Base-by-base conservation (phyloP, 345 rosid genomes). In the Diplotaxis tenuifolia region DNA sequence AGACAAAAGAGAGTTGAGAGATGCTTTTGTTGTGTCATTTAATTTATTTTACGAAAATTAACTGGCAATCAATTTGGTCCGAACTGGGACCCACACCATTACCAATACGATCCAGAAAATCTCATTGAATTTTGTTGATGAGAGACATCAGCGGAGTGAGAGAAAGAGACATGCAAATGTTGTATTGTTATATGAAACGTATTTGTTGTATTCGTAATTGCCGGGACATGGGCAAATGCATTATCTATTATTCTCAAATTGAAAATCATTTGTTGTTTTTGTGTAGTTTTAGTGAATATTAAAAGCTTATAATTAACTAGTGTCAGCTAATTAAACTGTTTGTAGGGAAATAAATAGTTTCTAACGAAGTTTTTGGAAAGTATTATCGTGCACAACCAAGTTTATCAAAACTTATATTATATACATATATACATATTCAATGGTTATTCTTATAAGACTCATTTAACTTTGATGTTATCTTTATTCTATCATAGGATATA, bases 51-150 rank as follows among this genome's bases (percentile, higher is more conserved):
- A 84, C 16, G 67, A 61, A n/a, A 79, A 81, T 71, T 71, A 70
- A 80, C 90, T 86, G 90, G 85, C 86, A 85, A 78, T 84, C 93
- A 88, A 80, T 72, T 76, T 83, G 79, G 78, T 75, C 53, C 62
- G 6, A 70, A 7, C 50, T 70, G 81, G 93, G 86, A 58, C 96
- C 93, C 83, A 74, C 65, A 32, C 32, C 34, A 58, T 63, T 70
- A 76, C 71, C 52, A 70, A 56, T 45, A 70, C 36, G 45, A 63
- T 49, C 28, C 56, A 68, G 4, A 70, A 70, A 65, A 57, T 64
- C 71, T 32, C 58, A 36, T 22, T 71, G 63, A 38, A 72, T 80
- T 75, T 73, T 58, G 55, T 73, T 75, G 32, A 68, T 61, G 20
- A 22, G 49, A 52, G 42, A 53, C 61, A 67, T 67, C 27, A 53